Conservation (phyloP, 805 yeast genomes). For the Candida pini region DNA sequence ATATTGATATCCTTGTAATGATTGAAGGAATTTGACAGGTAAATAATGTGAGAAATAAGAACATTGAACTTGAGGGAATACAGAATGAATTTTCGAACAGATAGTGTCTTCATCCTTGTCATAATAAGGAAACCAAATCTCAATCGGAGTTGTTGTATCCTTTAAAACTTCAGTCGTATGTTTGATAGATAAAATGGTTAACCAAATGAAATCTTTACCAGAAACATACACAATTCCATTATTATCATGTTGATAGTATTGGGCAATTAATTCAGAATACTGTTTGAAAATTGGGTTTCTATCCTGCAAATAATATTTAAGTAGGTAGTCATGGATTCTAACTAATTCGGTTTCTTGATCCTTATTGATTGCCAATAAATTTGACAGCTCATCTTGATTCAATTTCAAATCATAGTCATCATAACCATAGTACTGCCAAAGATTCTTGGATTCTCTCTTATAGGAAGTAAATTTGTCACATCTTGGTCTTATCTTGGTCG, state of each 20-base stretch:
- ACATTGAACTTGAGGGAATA: slow-evolving; percentile 35
- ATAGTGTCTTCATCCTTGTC: slow-evolving; percentile 37
- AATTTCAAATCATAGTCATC: slow-evolving; percentile 18
- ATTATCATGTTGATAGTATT: slow-evolving; percentile 7
- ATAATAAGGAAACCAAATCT: slow-evolving; percentile 39
- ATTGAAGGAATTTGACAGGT: slow-evolving; percentile 16
- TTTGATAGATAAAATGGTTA: slow-evolving; percentile 27
- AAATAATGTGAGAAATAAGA: slow-evolving; percentile 34
- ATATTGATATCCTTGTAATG: slow-evolving; percentile 39
- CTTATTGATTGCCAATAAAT: slow-evolving; percentile 16
- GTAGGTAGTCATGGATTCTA: slow-evolving; percentile 15
- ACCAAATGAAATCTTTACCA: slow-evolving; percentile 25
- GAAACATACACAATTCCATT: slow-evolving; percentile 28
- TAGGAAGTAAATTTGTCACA: slow-evolving; percentile 24
- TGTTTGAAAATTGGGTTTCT: slow-evolving; percentile 10
- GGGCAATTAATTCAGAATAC: slow-evolving; percentile 5
- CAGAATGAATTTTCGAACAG: slow-evolving; percentile 37
- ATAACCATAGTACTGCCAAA: slow-evolving; percentile 30
- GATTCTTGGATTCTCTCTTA: slow-evolving; percentile 12
- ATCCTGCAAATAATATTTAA: slow-evolving; percentile 12
- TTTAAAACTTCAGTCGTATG: slow-evolving; percentile 22
- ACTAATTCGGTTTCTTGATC: slow-evolving; percentile 22
- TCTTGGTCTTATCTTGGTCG: slow-evolving; percentile 12
- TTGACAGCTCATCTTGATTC: slow-evolving; percentile 14
- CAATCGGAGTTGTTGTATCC: slow-evolving; percentile 35